Evolutionary conservation across 768 basidiomycete genomes (phyloP), one percentile per base, ranked within the genome.

Genomic region (Psilocybe cubensis): DNA sequence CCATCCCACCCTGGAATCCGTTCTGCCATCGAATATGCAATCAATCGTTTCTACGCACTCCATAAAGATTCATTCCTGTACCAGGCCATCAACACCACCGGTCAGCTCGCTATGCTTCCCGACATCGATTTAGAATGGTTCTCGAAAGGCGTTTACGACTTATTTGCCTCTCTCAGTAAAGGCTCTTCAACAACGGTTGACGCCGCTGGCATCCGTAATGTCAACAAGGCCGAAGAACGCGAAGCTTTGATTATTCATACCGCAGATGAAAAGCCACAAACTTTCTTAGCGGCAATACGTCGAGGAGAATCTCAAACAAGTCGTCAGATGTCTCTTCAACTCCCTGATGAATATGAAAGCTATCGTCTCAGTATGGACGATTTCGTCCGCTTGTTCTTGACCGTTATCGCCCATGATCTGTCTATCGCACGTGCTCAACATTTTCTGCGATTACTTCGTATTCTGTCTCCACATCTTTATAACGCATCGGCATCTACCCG

Each of bases 351-450:
- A 68, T 86, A 85, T 58, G 86, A 87, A 66, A 75, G 79, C 18
- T 77, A 76, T 57, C 72, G 77, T 3, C 77, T 93, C 12, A 75
- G 75, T 18, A 75, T 88, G 64, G 87, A 88, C 58, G 78, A 92
- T 64, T 76, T 91, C 23, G 83, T 90, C 25, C 82, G 85, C 14
- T 76, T 93, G 7, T 85, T 91, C 66, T 77, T 92, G 27, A 92
- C 91, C 1, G 86, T 93, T 57, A 89, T 93, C 52, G 90, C 89
- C 5, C 87, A 91, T 61, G 86, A 91, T 67, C 79, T 86, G 14
- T 76, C 80, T 4, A 85, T 85, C 45, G 70, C 82, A 21, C 84
- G 90, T 20, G 86, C 90, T 2, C 83, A 91, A 60, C 79, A 86
- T 52, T 92, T 92, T 71, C 72, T 93, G 40, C 77, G 78, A 4